phyloP scores from a whole-genome alignment of 371 early-diverging fungal genomes.

The Furculomyces boomerangus region DNA sequence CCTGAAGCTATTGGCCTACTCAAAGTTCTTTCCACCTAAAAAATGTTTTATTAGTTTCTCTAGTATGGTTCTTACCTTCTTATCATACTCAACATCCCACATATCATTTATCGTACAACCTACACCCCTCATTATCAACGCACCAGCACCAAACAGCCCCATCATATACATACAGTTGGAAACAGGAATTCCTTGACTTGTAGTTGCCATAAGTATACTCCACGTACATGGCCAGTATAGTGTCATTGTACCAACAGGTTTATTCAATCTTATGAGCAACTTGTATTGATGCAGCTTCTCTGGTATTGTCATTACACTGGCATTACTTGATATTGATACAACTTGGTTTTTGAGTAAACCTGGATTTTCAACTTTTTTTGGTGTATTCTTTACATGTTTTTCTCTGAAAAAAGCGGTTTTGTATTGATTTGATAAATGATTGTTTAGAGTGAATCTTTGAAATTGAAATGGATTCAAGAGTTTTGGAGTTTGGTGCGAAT shows the following conservation, averaged over 20 bases:
- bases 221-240: neutral
- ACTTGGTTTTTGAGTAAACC: too few species aligned
- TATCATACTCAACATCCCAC: constrained; percentile 83
- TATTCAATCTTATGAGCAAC: neutral
- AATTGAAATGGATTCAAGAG: too few species aligned
- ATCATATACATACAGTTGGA: constrained; percentile 41
- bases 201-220: neutral
- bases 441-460: too few species aligned
- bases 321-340: too few species aligned
- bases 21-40: constrained; percentile 64
- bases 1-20: constrained; percentile 76
- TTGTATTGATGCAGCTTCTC: neutral
- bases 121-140: constrained; percentile 88
- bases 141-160: constrained; percentile 72
- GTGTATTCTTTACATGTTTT: too few species aligned
- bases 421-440: too few species aligned
- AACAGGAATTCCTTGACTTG: too few species aligned
- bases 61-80: constrained; percentile 24
- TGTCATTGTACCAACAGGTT: neutral
- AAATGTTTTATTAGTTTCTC: neutral
- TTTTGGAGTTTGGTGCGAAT: too few species aligned
- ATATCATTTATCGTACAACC: constrained; percentile 95
- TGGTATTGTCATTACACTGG: too few species aligned
- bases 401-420: too few species aligned
- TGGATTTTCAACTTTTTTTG: too few species aligned